phyloP scores from a whole-genome alignment of 768 basidiomycete species.

The Naganishia kalamii region DNA sequence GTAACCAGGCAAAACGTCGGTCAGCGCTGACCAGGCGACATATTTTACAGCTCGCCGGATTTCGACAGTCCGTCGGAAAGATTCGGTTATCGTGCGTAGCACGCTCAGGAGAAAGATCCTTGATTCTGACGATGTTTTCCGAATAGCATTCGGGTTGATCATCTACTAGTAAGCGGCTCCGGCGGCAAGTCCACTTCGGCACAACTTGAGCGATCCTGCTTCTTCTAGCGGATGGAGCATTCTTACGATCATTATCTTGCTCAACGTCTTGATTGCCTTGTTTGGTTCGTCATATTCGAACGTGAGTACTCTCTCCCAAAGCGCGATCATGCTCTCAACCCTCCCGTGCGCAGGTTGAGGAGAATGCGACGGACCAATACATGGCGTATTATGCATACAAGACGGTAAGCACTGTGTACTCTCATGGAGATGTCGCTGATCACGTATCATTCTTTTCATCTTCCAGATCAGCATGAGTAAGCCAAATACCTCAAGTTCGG shows the following conservation, averaged over 20 bases:
- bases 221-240: slow-evolving; percentile 64
- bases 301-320: not conserved
- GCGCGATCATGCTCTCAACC: too few relatives aligned
- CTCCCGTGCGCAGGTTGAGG: slow-evolving; percentile 27
- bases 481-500: not conserved
- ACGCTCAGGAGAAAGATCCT: not conserved
- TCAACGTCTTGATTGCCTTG: slow-evolving; percentile 92
- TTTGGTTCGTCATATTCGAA: slow-evolving; percentile 54
- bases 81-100: slow-evolving; percentile 40
- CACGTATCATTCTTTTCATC: not conserved
- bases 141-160: slow-evolving; percentile 52
- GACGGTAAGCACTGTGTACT: slow-evolving; percentile 53
- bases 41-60: slow-evolving; percentile 38
- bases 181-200: not conserved
- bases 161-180: slow-evolving; percentile 68
- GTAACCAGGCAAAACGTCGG: slow-evolving; percentile 30
- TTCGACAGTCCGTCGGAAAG: slow-evolving; percentile 41
- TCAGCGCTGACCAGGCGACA: not conserved
- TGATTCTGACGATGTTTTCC: not conserved
- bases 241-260: slow-evolving; percentile 70
- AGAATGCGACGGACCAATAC: slow-evolving; percentile 81
- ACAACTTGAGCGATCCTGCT: not conserved
- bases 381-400: slow-evolving; percentile 84
- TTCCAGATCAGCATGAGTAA: slow-evolving; percentile 35
- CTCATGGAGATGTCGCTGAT: not conserved